Base-by-base conservation (phyloP, 2,329 filamentous ascomycete species). In the Claviceps africana region DNA sequence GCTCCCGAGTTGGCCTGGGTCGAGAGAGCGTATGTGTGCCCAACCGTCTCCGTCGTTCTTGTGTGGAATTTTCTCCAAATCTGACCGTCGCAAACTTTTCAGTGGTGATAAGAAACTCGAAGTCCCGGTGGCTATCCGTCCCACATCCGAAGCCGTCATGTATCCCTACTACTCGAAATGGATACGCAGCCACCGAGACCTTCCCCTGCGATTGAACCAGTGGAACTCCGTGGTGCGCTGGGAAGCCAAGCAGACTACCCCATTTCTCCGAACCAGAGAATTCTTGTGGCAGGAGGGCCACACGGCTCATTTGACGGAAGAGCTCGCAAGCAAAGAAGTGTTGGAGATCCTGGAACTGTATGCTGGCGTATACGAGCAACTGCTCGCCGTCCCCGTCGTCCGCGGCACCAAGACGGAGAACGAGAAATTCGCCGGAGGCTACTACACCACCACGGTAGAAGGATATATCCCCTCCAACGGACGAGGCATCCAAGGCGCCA, bases 251-350 rank as follows among this genome's bases (percentile, higher is more conserved):
- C 88, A 95, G 68, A 83, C 79, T 25, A 83, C 80, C n/a, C 81
- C 81, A 40, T 97, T 97, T 74, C 78, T 98, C 53, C 79, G 91
- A 61, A 91, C 91, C 46, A 78, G 94, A 67, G 93, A 98, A 69
- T 98, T 98, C 70, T 72, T 97, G 58, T 98, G 93, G 93, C 93
- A 98, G 69, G 93, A 98, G 72, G 90, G 90, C 25, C 93, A 96
- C 72, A 81, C 78, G 33, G 93, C 93, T 44, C 90, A 96, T 69
- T 70, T 97, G 62, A 95, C 86, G 1, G 82, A 95, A 68, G 77
- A 86, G 60, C 77, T 81, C 57, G 91, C 93, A 45, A 84, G 81
- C 48, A 77, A 86, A 64, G 94, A 98, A 67, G 93, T 97, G 10
- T 72, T 93, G 54, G 79, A 96, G 70, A 98, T 98, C 58, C 79